These are phyloP conservation scores for Trichoderma endophyticum DNA, from an alignment of 2,329 filamentous ascomycete genomes.

Conservation along the genomic window DNA sequence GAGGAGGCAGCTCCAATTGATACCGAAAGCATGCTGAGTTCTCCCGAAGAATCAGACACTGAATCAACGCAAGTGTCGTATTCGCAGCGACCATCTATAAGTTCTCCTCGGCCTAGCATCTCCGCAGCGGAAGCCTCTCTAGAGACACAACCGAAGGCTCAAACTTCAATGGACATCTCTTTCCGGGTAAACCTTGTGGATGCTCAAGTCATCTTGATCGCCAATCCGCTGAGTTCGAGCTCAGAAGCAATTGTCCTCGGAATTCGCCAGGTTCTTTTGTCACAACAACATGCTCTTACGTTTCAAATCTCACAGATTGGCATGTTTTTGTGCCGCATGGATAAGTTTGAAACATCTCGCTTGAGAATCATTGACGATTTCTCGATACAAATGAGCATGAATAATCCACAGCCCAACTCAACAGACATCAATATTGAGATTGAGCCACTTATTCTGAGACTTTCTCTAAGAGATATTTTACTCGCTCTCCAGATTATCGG, in stretches of 20 bases:
- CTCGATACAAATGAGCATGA: conserved; percentile 84
- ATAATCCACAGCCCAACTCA: conserved; percentile 59
- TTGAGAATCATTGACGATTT: conserved; percentile 96
- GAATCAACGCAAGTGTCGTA: conserved; percentile 54
- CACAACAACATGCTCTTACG: conserved; percentile 89
- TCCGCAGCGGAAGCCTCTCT: conserved; percentile 20
- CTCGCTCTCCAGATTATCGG: conserved; percentile 89
- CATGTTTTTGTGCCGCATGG: conserved; percentile 99
- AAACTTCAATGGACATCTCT: conserved; percentile 64
- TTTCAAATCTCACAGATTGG: conserved; percentile 91
- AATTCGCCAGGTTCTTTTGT: conserved; percentile 88
- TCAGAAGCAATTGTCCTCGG: conserved; percentile 95
- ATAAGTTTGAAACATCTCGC: conserved; percentile 86
- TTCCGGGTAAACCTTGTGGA: conserved; percentile 94
- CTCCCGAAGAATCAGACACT: conserved; percentile 56
- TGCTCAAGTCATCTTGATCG: conserved; percentile 93
- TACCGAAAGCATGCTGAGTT: conserved; percentile 54
- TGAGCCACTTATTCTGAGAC: conserved; percentile 82
- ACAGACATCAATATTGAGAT: conserved; percentile 84
- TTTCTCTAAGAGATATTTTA: conserved; percentile 92
- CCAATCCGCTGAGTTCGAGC: conserved; percentile 82
- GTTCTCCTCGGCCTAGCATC: conserved; percentile 28
- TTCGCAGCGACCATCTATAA: conserved; percentile 24
- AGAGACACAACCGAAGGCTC: conserved; percentile 21
- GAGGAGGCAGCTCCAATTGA: conserved; percentile 56